These are phyloP conservation scores for Breviolum minutum DNA, from an alignment of 73 alveolate genomes.

Conservation along the genomic window DNA sequence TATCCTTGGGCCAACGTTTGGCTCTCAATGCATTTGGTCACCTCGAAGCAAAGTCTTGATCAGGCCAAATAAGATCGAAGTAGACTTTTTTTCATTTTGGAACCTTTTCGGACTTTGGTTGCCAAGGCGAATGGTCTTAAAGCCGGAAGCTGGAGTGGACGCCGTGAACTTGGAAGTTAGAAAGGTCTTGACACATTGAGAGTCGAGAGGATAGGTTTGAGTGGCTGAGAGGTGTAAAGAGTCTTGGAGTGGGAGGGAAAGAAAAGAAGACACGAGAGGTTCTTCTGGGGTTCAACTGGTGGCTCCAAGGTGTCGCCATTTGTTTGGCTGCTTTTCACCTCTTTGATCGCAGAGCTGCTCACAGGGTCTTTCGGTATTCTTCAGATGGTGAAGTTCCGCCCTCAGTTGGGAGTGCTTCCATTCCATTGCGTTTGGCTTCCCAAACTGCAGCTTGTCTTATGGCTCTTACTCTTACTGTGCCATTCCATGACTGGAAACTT, in stretches of 20 bases:
- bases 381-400: conserved; percentile 64
- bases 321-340: conserved; percentile 78
- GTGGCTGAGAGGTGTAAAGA: neutral
- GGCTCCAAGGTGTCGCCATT: conserved; percentile 65
- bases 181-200: neutral
- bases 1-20: conserved; percentile 72
- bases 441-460: neutral
- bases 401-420: neutral
- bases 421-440: neutral
- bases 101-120: neutral
- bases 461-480: neutral
- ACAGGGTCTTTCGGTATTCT: conserved; percentile 77
- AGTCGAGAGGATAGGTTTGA: neutral
- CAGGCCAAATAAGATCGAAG: neutral
- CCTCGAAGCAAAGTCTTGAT: neutral
- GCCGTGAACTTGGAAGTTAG: neutral
- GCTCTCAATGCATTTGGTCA: neutral
- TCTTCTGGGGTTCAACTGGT: neutral
- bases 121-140: conserved; percentile 67
- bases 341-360: conserved; percentile 77
- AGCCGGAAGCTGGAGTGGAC: conserved; percentile 88
- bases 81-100: neutral
- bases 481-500: neutral
- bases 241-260: too few species aligned
- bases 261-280: neutral